Percentiles rank a stretch among this genome's conserved stretches.
These are phyloP conservation scores for Lepidium campestre DNA, from an alignment of 441 rosid species.

Conservation along the genomic window DNA sequence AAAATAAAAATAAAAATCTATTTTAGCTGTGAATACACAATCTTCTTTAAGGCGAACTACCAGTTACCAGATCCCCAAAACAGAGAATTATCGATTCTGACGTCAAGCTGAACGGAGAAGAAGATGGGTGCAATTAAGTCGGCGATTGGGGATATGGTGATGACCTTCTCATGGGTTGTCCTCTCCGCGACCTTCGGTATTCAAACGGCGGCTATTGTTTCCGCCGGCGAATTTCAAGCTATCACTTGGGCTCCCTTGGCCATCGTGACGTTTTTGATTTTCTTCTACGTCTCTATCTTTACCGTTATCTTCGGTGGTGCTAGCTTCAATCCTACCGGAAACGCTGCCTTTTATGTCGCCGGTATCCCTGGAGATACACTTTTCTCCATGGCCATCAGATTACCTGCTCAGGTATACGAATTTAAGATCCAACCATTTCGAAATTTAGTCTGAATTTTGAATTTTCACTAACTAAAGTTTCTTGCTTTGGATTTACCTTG, in stretches of 20 bases:
- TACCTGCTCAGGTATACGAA: conserved; percentile 88
- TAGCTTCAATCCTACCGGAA: conserved; percentile 78
- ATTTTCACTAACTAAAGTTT: not conserved
- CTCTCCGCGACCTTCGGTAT: conserved; percentile 69
- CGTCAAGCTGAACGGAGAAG: conserved; percentile 2
- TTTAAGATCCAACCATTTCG: conserved; percentile 2
- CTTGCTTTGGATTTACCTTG: not conserved
- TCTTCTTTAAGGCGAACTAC: not conserved
- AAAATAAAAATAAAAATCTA: not conserved
- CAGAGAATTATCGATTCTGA: not conserved
- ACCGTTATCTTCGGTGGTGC: conserved; percentile 68
- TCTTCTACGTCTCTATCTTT: conserved; percentile 56
- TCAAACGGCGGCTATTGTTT: conserved; percentile 42
- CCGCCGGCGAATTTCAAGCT: conserved; percentile 42
- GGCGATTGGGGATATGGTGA: conserved; percentile 59
- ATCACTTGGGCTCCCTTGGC: conserved; percentile 48
- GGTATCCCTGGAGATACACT: conserved; percentile 71
- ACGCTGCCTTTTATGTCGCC: conserved; percentile 72
- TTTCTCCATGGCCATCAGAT: conserved; percentile 77
- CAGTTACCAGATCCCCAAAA: conserved; percentile 16
- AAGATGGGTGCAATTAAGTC: conserved; percentile 60
- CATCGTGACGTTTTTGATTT: conserved; percentile 49
- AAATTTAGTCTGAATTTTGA: not conserved
- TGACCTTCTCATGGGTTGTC: conserved; percentile 78
- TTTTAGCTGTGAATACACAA: not conserved